phyloP scores from a whole-genome alignment of 257 asterid genomes.

The Solanum sparsipilum region DNA sequence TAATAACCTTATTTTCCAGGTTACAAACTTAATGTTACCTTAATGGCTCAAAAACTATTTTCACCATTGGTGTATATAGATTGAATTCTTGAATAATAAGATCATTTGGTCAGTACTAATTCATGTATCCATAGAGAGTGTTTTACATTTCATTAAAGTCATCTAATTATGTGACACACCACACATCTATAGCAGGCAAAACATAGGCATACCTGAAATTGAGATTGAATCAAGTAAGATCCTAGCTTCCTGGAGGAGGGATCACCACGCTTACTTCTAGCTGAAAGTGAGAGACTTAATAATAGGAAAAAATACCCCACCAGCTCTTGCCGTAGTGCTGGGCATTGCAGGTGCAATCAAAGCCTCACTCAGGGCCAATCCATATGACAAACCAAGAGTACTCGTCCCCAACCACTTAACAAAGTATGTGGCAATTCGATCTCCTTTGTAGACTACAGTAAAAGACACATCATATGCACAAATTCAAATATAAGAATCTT shows the following conservation, averaged over 20 bases:
- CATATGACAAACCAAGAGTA: slow-evolving; percentile 81
- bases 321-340: slow-evolving; percentile 93
- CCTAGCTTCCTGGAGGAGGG: too few species aligned
- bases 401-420: slow-evolving; percentile 89
- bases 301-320: slow-evolving; percentile 87
- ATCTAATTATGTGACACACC: too few species aligned
- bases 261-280: too few species aligned
- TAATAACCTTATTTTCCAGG: neutral
- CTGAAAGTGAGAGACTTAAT: slow-evolving; percentile 49
- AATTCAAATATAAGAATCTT: neutral
- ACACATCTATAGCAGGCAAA: too few species aligned
- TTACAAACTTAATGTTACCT: neutral
- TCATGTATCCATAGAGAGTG: too few species aligned
- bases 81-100: neutral
- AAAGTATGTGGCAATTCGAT: slow-evolving; percentile 17
- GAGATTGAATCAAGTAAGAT: too few species aligned
- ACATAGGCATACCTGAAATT: too few species aligned
- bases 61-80: neutral
- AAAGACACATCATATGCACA: neutral
- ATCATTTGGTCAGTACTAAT: neutral
- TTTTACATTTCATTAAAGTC: too few species aligned
- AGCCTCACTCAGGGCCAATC: slow-evolving; percentile 80
- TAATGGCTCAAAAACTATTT: neutral
- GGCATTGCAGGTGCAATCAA: slow-evolving; percentile 96
- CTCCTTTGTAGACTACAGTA: neutral